Conservation (phyloP, 208 protist genomes). For the Acanthamoeba culbertsoni region DNA sequence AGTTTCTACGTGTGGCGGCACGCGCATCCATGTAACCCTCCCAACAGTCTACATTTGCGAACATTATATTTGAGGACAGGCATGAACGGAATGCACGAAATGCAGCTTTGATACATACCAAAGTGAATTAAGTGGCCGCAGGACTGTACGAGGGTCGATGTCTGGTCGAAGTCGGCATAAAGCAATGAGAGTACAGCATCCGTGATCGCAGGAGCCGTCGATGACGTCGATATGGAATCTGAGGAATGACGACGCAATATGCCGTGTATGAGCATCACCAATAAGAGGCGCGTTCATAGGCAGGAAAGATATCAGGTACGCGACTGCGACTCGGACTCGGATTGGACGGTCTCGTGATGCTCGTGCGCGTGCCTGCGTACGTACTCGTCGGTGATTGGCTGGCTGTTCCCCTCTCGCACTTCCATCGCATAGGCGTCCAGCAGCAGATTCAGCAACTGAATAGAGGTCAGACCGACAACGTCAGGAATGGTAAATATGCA, state of each 20-base stretch:
- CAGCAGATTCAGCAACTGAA: background rate
- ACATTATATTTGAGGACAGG: background rate
- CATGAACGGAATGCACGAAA: background rate
- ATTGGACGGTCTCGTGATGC: background rate
- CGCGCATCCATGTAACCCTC: background rate
- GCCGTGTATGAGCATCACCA: too few relatives aligned
- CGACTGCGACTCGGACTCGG: too few relatives aligned
- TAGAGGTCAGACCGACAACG: background rate
- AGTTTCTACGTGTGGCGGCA: background rate
- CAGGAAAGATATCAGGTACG: too few relatives aligned
- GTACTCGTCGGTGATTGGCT: constrained; percentile 15
- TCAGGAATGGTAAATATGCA: background rate
- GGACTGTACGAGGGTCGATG: background rate
- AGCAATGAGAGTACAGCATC: background rate
- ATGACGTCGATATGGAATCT: too few relatives aligned
- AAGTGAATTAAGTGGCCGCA: constrained; percentile 28
- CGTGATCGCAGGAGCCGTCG: too few relatives aligned
- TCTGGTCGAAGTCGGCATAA: background rate
- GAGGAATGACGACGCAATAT: too few relatives aligned
- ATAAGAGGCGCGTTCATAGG: too few relatives aligned
- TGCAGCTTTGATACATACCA: too few relatives aligned
- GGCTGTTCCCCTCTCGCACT: background rate
- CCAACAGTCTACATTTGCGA: background rate
- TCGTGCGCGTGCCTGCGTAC: background rate
- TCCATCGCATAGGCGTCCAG: background rate